Base-by-base conservation (phyloP, 2,329 filamentous ascomycete species). In the Gnomoniopsis sp. region DNA sequence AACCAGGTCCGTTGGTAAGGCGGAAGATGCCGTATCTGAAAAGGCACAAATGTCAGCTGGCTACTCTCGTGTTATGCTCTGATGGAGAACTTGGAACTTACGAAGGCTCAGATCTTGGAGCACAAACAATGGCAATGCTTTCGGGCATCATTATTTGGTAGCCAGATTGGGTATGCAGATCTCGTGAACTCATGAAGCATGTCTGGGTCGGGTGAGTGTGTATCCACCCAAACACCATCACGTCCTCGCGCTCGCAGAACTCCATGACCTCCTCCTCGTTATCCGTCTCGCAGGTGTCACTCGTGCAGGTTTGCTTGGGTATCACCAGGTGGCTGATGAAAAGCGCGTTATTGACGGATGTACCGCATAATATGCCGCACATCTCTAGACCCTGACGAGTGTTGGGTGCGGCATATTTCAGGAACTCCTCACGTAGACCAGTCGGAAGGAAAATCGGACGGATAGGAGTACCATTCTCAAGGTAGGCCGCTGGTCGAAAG, bases 141-240 rank as follows among this genome's bases (percentile, higher is more conserved):
- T 99, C 95, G 1, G 92, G 88, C 75, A 98, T 84, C 91, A 97
- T 97, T 60, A 95, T 87, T 74, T 99, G 95, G 71, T 97, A 98
- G 12, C 92, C 92, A 3, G 88, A 88, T 69, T 96, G 93, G 0
- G 96, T 99, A 70, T 99, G 95, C 65, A 98, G 71, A 70, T 99
- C 95, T 52, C 93, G 81, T 51, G 89, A 95, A 70, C 91, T 96
- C 90, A 99, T 96, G 72, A 99, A 99, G 73, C 95, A 99, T 0
- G 91, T 96, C 75, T 99, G 95, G 0, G 89, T 91, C 0, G 95
- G 95, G 71, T 99, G 95, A 0, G 95, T 99, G 71, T 99, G 95
- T 62, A 99, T 99, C 95, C 95, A 99, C 43, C 93, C 93, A 6
- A 96, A 81, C 55, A 96, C 86, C 72, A 96, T 84, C 38, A 98